A percentile compares a stretch with the other conserved stretches of the same genome.
These are phyloP conservation scores for Tilletia indica DNA, from an alignment of 1,284 basidiomycete genomes.

Conservation along the genomic window DNA sequence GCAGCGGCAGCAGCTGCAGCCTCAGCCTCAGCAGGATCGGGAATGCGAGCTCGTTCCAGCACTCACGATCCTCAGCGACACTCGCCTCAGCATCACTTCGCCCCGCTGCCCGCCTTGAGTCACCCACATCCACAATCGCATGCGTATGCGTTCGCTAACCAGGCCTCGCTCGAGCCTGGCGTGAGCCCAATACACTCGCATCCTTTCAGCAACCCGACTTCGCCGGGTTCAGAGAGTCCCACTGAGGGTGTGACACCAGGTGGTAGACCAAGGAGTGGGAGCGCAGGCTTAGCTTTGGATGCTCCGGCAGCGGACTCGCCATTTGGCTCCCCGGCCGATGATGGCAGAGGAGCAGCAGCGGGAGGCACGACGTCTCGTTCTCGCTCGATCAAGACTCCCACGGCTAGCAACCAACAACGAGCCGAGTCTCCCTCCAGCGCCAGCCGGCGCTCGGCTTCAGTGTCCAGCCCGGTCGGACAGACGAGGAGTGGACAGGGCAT, in stretches of 20 bases:
- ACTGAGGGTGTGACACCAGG: not conserved
- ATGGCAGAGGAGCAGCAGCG: not conserved
- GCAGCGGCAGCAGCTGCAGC: not conserved
- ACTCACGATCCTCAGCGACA: not conserved
- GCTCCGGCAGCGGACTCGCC: not conserved
- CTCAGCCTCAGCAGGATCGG: not conserved
- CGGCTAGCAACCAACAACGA: too few species aligned
- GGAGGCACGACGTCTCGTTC: not conserved
- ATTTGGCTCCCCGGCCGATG: not conserved
- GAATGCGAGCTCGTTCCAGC: not conserved
- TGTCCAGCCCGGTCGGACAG: not conserved
- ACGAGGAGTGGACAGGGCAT: not conserved
- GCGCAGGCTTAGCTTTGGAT: not conserved
- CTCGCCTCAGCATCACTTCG: not conserved
- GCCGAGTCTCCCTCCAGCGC: not conserved
- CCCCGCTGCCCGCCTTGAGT: not conserved
- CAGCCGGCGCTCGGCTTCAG: not conserved
- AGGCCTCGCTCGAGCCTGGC: conserved; percentile 6
- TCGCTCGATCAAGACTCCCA: not conserved
- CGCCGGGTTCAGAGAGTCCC: not conserved
- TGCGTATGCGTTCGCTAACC: conserved; percentile 9
- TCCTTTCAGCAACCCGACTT: not conserved
- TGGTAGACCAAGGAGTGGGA: not conserved
- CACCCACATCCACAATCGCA: conserved; percentile 17
- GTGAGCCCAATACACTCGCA: not conserved